Evolutionary conservation across 2,329 filamentous ascomycete species (phyloP), one percentile per base, ranked within the genome.

Genomic region (Fusarium nygamai): DNA sequence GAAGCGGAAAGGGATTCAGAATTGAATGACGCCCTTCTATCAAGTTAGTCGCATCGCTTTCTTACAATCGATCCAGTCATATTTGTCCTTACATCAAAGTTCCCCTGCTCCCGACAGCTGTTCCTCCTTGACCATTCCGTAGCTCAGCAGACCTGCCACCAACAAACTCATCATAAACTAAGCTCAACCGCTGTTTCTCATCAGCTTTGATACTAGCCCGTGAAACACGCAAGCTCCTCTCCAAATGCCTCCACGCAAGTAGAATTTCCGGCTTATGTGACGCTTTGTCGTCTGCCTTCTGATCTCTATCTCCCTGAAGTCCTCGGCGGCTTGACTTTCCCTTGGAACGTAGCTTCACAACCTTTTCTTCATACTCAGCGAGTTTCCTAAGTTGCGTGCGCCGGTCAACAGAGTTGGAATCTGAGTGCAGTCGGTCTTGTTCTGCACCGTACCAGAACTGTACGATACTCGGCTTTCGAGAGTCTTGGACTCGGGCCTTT

Each of bases 131-230:
- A 3, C 53, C 53, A 43, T 64, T 64, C 13, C 44, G 22, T 17
- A 64, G 10, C 34, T 64, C 53, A 36, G 61, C 61, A 41, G 61
- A 36, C n/a, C 61, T 59, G 2, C 61, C 61, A 41, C 27, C 27
- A 29, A 60, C 34, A 60, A 64, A 64, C 43, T 60, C 61, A 22
- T 60, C 29, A 44, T 64, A 64, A 3, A 60, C 44, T 8, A 51
- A 43, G 12, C 34, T 27, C 34, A 64, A 6, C 13, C 53, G 29
- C 13, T 31, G 36, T 20, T 62, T 62, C 33, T 62, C 60, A 39
- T 62, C 60, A 22, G 39, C 8, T 31, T 62, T 62, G 41, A 62
- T 62, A 9, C 48, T 56, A 13, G 39, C 48, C 3, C 34, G n/a
- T n/a, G 60, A 62, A 27, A 62, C 27, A n/a, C 19, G 24, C 6